Evolutionary conservation across 2,329 filamentous ascomycete species (phyloP).

Genomic region (Talaromyces sp.): DNA sequence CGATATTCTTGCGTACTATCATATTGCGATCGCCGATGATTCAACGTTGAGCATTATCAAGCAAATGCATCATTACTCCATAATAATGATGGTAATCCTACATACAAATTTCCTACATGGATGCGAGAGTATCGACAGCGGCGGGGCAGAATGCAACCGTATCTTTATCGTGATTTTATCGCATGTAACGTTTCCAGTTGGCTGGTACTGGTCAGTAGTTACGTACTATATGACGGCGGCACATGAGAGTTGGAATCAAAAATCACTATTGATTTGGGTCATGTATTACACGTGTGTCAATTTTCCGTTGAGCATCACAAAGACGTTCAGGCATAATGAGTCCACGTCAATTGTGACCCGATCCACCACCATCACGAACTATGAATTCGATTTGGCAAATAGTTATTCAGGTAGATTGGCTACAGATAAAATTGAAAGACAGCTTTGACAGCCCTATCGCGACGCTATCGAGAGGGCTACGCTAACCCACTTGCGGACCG

Average conservation of each 20-base stretch:
- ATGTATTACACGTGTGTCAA: background rate
- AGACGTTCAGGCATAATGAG: background rate
- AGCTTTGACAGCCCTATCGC: background rate
- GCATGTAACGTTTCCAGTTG: conserved; percentile 5
- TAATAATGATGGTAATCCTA: background rate
- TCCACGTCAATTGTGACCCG: background rate
- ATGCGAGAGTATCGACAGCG: background rate
- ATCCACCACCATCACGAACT: background rate
- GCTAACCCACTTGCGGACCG: background rate
- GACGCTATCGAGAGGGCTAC: background rate
- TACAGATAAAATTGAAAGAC: background rate
- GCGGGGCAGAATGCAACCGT: conserved; percentile 12
- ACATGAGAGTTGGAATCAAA: background rate
- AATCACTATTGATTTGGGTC: background rate
- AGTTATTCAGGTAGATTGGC: background rate
- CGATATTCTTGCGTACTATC: background rate
- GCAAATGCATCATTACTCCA: background rate
- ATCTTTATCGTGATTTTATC: conserved; percentile 6
- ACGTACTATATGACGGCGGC: background rate
- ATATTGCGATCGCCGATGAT: background rate
- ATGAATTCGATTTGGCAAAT: background rate
- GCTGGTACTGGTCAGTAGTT: background rate
- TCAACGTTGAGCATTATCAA: background rate
- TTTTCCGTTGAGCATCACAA: background rate
- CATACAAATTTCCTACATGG: background rate